These are phyloP conservation scores for Omphalea diandra DNA, from an alignment of 441 rosid species.

Conservation along the genomic window DNA sequence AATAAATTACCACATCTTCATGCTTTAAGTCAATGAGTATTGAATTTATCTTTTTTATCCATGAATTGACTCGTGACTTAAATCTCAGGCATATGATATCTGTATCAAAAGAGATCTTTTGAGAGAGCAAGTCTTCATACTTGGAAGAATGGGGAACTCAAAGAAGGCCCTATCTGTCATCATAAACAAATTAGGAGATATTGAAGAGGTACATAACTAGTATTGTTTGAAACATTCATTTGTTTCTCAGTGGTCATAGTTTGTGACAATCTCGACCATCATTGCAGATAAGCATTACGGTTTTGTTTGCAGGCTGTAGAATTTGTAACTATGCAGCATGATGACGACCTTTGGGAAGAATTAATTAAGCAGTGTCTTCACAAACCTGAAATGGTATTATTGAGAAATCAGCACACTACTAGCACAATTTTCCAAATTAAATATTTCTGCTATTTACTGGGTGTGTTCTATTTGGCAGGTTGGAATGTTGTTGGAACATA, in stretches of 20 bases:
- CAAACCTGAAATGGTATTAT: constrained; percentile 95
- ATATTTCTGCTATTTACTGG: constrained; percentile 16
- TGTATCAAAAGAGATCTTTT: constrained; percentile 78
- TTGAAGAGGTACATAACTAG: constrained; percentile 75
- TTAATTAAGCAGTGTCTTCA: constrained; percentile 88
- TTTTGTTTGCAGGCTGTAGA: constrained; percentile 99
- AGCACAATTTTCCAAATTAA: neutral
- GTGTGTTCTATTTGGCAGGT: constrained; percentile 56
- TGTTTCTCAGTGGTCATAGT: constrained; percentile 12
- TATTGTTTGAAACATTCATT: constrained; percentile 17
- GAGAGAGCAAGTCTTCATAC: constrained; percentile 93
- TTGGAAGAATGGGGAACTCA: constrained; percentile 98
- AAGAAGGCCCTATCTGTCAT: constrained; percentile 89
- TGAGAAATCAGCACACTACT: constrained; percentile 13
- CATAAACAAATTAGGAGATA: constrained; percentile 87
- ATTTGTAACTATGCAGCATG: constrained; percentile 95
- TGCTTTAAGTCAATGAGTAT: constrained; percentile 3
- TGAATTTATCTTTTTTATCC: neutral
- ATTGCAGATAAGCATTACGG: too few species aligned
- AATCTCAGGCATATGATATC: constrained; percentile 82
- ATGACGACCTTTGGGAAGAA: constrained; percentile 99
- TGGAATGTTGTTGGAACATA: constrained; percentile 94
- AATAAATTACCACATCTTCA: constrained; percentile 21
- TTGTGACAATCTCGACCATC: constrained; percentile 15
- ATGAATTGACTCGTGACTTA: constrained; percentile 28